Evolutionary conservation across 1,139 yeast genomes (phyloP).

Genomic region (Taiozyma sp.): DNA sequence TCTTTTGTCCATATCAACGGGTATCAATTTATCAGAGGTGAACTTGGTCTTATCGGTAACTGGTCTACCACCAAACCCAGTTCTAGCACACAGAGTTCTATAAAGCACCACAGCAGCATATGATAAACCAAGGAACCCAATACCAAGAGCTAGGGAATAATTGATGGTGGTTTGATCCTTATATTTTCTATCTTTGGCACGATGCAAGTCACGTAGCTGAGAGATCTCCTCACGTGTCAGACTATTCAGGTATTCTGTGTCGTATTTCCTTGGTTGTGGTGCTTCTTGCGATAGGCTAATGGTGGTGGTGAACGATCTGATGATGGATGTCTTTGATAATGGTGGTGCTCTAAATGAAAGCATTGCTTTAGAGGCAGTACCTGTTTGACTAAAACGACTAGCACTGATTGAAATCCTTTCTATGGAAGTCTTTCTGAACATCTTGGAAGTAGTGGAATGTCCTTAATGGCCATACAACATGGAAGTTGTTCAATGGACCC

Average conservation of each 20-base stretch:
- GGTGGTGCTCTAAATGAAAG: background rate
- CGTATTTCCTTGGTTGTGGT: slow-evolving; percentile 3
- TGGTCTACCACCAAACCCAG: slow-evolving; percentile 96
- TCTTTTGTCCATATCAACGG: slow-evolving; percentile 82
- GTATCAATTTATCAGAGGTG: slow-evolving; percentile 82
- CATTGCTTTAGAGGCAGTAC: background rate
- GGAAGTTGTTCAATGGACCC: too few species aligned
- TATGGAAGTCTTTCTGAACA: background rate
- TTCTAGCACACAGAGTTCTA: slow-evolving; percentile 87
- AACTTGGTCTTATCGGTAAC: slow-evolving; percentile 78
- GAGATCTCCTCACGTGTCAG: slow-evolving; percentile 30
- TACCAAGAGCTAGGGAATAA: slow-evolving; percentile 67
- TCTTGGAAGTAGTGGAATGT: background rate
- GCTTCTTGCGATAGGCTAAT: background rate
- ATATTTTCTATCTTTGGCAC: slow-evolving; percentile 28
- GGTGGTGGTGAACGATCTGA: slow-evolving; percentile 4
- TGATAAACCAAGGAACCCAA: slow-evolving; percentile 73
- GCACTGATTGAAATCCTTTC: background rate
- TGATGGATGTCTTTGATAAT: background rate
- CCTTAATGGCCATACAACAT: background rate
- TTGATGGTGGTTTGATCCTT: slow-evolving; percentile 54
- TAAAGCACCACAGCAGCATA: slow-evolving; percentile 94
- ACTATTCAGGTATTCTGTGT: slow-evolving; percentile 20
- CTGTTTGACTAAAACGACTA: background rate
- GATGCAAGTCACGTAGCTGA: slow-evolving; percentile 27